Evolutionary conservation across 192 early-diverging fungal genomes (phyloP).

Genomic region (Paraglomus occultum): DNA sequence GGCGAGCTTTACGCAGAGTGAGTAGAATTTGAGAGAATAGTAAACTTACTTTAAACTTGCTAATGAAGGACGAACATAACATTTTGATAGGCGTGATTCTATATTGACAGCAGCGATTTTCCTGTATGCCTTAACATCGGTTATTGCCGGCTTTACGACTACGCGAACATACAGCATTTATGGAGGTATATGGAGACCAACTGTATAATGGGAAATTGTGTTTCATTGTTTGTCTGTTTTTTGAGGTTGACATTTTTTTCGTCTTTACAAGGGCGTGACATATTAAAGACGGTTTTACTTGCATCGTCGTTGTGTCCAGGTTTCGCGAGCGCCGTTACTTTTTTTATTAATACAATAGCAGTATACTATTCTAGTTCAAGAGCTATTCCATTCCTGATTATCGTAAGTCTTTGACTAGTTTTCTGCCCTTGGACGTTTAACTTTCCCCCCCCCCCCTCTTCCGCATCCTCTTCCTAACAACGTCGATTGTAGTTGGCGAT

Average conservation of each 20-base stretch:
- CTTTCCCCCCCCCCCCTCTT: not conserved
- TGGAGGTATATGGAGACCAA: conserved; percentile 44
- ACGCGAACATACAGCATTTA: conserved; percentile 65
- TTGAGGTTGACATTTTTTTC: not conserved
- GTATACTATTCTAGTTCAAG: conserved; percentile 72
- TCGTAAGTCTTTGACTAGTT: conserved; percentile 42
- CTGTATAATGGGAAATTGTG: not conserved
- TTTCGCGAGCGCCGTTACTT: conserved; percentile 47
- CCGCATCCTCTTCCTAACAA: not conserved
- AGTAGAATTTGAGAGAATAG: not conserved
- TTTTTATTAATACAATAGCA: conserved; percentile 66
- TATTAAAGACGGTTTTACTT: conserved; percentile 64
- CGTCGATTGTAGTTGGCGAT: conserved; percentile 53
- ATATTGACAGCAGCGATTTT: conserved; percentile 78
- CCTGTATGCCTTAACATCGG: conserved; percentile 71
- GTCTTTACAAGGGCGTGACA: conserved; percentile 52
- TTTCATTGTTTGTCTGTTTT: not conserved
- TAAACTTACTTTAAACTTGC: too few species aligned
- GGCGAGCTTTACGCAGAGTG: conserved; percentile 57
- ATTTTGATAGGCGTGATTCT: conserved; percentile 49
- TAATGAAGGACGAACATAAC: not conserved
- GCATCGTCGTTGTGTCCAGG: conserved; percentile 72
- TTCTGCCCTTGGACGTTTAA: not conserved
- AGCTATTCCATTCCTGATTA: conserved; percentile 74
- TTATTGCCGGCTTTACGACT: conserved; percentile 65